Evolutionary conservation across 805 yeast species (phyloP), one percentile per base, ranked within the genome.

Genomic region (Pichia heedii): DNA sequence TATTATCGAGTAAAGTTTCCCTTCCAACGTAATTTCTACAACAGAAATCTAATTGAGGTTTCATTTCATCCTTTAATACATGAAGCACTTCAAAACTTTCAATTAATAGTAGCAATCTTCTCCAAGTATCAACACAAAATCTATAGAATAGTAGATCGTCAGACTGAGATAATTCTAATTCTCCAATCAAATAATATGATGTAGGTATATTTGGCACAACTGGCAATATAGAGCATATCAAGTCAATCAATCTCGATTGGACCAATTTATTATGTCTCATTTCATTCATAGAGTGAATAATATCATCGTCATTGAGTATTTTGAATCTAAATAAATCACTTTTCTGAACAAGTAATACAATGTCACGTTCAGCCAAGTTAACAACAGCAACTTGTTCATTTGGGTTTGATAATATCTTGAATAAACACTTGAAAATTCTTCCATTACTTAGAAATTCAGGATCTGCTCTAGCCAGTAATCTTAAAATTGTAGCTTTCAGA

Each of bases 301-400:
- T 50, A 24, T 55, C 61, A 11, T 18, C 6, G 33, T 54, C 50
- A 1, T 62, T 54, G 5, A 55, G 42, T 11, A 66, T 39, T 38
- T 63, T 42, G 29, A 64, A 52, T 40, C 59, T 53, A 13, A 65
- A 49, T 29, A 61, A 50, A 20, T 57, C 62, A 8, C 69, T 68
- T 5, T 43, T 37, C 9, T 37, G 24, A 1, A 62, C 50, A 18
- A 58, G 42, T 2, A 39, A 34, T 2, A 53, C 48, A 6, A 65
- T 36, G 4, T 54, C 49, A 12, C 46, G 48, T 20, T 56, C 60
- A 6, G 54, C 48, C 20, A 46, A 51, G 24, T 43, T 45, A 7
- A 54, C 58, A 1, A 62, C 51, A 11, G 45, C 49, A 21, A 53
- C 47, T 3, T 54, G 43, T 3, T 56, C 49, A 2, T 46, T 47